Base-by-base conservation (phyloP, 352 stramenopile genomes). In the Thalassiosira ordinaria region DNA sequence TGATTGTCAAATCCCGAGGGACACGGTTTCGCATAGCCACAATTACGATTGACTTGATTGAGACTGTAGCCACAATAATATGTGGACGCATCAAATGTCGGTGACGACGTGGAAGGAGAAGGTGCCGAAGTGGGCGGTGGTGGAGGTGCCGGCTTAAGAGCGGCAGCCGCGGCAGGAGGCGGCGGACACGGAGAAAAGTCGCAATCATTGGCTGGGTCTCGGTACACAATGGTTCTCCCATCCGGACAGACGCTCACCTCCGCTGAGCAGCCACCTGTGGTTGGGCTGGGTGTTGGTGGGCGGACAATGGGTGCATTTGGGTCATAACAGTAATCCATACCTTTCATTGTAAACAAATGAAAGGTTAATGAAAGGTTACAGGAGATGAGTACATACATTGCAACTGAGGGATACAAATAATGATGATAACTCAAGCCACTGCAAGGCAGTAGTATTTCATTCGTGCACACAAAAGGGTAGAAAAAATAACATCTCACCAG, bases 251-350 rank as follows among this genome's bases (percentile, higher is more conserved):
- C 2, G 6, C 29, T 27, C 0, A 82, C 59, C 68, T 82, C 74
- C 6, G 74, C 74, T 18, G 56, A 65, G 51, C 59, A 73, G 11
- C 74, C 74, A 61, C 59, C 51, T 39, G 18, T 13, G 8, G 35
- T n/a, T 41, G 41, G 9, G 35, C 3, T 41, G 27, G 11, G 37
- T 16, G 53, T 59, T 6, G 57, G n/a, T 20, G 56, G 53, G 14
- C 44, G 57, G 46, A 61, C 27, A 22, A 47, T 64, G n/a, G 65
- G 51, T 2, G 65, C 59, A 64, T 70, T 63, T 46, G 68, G 75
- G 59, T 80, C 62, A 14, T 80, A 80, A 39, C 75, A 84, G 55
- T 74, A 84, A 62, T 84, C 69, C 68, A 80, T 80, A 55, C 75
- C 69, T 64, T 5, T n/a, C n/a, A n/a, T n/a, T n/a, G n/a, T n/a